A percentile compares a stretch with the other conserved stretches of the same genome.
These are phyloP conservation scores for Fusarium napiforme DNA, from an alignment of 2,329 filamentous ascomycete genomes.

Conservation along the genomic window DNA sequence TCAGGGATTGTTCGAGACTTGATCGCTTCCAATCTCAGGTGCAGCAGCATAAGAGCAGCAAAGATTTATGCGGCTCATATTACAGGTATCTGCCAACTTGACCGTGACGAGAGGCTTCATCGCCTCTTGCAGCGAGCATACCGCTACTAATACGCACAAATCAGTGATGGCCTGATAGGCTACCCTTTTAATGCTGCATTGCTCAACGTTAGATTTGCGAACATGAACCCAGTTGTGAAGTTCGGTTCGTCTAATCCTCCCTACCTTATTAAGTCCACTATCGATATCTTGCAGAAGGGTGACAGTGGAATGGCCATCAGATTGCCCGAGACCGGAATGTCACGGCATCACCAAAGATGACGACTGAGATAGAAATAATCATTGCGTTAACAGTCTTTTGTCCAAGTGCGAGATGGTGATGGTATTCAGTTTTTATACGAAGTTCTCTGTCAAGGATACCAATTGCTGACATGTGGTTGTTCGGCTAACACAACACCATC, in stretches of 20 bases:
- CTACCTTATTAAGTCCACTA: background rate
- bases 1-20: constrained; percentile 1
- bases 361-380: background rate
- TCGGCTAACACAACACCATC: constrained; percentile 30
- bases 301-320: background rate
- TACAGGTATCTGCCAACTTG: background rate
- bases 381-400: background rate
- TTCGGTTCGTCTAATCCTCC: background rate
- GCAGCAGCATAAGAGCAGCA: constrained; percentile 6
- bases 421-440: background rate
- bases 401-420: background rate
- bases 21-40: constrained; percentile 11
- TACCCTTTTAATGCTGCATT: background rate
- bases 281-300: constrained; percentile 1
- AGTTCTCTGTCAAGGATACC: background rate
- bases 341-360: background rate
- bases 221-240: background rate
- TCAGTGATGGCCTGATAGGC: background rate
- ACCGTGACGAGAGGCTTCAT: background rate
- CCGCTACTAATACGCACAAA: background rate
- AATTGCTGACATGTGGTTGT: constrained; percentile 8
- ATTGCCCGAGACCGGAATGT: background rate
- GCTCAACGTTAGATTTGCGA: constrained; percentile 13
- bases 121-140: background rate
- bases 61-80: background rate